Percentiles rank a stretch among this genome's conserved stretches.
These are phyloP conservation scores for Blumeria graminis DNA, from an alignment of 2,329 filamentous ascomycete genomes.

Conservation along the genomic window DNA sequence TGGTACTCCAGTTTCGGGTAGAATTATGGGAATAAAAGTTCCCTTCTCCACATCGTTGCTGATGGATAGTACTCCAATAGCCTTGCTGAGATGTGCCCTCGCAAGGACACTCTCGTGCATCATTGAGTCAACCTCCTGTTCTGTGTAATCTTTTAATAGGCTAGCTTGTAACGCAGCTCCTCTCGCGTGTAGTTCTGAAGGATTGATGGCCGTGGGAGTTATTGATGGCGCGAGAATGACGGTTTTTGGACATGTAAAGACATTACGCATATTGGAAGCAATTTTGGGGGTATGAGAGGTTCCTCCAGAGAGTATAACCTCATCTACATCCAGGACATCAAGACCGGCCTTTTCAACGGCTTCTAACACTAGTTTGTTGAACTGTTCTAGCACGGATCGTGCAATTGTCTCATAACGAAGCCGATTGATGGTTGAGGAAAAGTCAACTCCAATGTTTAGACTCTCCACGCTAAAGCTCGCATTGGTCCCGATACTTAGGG, in stretches of 20 bases:
- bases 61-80: conserved; percentile 62
- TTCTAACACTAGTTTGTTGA: conserved; percentile 64
- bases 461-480: conserved; percentile 86
- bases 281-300: conserved; percentile 86
- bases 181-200: conserved; percentile 67
- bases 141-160: conserved; percentile 82
- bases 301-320: conserved; percentile 82
- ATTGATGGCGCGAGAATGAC: conserved; percentile 65
- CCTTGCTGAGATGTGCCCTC: conserved; percentile 68
- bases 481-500: conserved; percentile 67
- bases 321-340: conserved; percentile 78
- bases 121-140: conserved; percentile 81
- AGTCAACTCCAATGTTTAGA: conserved; percentile 73
- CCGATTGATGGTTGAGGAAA: conserved; percentile 75
- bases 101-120: conserved; percentile 89
- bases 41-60: conserved; percentile 33
- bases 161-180: conserved; percentile 91
- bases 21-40: conserved; percentile 58
- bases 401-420: conserved; percentile 77
- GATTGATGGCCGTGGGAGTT: conserved; percentile 58
- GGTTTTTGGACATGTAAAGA: conserved; percentile 57
- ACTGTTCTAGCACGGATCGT: conserved; percentile 66
- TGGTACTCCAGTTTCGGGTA: conserved; percentile 70
- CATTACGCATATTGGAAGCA: conserved; percentile 49
- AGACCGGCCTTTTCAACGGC: conserved; percentile 80